Evolutionary conservation across 1,139 yeast genomes (phyloP), one percentile per base, ranked within the genome.

Genomic region (Geotrichum cucujoidarum): DNA sequence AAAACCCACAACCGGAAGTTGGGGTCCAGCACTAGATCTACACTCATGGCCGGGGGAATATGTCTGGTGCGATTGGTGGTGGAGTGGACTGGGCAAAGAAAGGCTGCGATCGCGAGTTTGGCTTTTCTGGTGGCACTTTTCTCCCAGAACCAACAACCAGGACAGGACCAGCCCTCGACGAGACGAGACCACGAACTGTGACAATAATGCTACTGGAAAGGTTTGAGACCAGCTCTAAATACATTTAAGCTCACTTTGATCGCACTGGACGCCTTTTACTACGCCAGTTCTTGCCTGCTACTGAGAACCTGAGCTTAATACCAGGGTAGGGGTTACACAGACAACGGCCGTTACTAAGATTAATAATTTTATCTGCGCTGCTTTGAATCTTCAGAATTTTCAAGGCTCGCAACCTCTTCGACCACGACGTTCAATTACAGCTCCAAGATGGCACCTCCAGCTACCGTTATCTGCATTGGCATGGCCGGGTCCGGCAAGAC

Each of bases 401-500:
- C 32, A 30, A 5, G 13, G 14, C 11, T n/a, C 32, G n/a, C n/a
- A n/a, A n/a, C n/a, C n/a, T n/a, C n/a, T n/a, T n/a, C n/a, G n/a
- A n/a, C n/a, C n/a, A n/a, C n/a, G n/a, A n/a, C n/a, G n/a, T n/a
- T n/a, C n/a, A n/a, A n/a, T n/a, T 27, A 35, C 18, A 35, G 14
- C 7, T 17, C n/a, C 16, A 40, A 22, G 18, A 48, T 48, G 48
- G 25, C 45, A 8, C 42, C 48, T 38, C 53, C 56, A 11, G 57
- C 68, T 29, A 58, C 67, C 18, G 57, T 89, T 34, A 72, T 89
- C 34, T 87, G 95, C 67, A 87, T 90, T 55, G 97, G 97, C 54
- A 89, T 89, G 97, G 97, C 97, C 60, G 96, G 95, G 37, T 82
- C 95, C 46, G 98, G 99, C 60, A 94, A 94, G 69, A 92, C 99